These are phyloP conservation scores for Skeletonema grethae DNA, from an alignment of 108 stramenopile species.

Conservation along the genomic window DNA sequence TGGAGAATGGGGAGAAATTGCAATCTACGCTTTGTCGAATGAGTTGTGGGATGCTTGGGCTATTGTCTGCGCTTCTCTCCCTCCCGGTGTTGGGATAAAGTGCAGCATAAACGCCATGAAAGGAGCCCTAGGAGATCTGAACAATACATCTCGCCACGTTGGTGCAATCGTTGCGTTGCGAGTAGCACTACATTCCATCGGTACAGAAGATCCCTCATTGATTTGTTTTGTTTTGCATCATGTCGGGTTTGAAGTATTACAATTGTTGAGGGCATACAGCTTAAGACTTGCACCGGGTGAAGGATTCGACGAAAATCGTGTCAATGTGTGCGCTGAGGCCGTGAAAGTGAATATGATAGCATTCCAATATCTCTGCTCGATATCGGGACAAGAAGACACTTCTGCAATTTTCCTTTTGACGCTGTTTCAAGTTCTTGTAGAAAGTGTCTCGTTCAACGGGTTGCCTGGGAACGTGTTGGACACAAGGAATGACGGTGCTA, in stretches of 20 bases:
- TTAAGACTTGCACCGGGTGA: conserved; percentile 26
- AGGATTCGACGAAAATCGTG: conserved; percentile 40
- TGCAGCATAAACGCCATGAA: conserved; percentile 58
- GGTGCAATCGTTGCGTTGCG: conserved; percentile 54
- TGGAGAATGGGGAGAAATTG: conserved; percentile 48
- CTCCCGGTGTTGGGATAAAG: conserved; percentile 26
- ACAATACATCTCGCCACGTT: conserved; percentile 37
- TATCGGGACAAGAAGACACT: conserved; percentile 48
- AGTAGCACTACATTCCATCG: conserved; percentile 32
- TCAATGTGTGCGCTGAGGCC: conserved; percentile 58
- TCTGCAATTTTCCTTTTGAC: conserved; percentile 56
- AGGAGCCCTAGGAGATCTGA: conserved; percentile 50
- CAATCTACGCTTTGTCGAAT: conserved; percentile 37
- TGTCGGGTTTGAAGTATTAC: conserved; percentile 59
- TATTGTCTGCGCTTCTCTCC: conserved; percentile 37
- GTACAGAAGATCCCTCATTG: conserved; percentile 33
- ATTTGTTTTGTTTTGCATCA: conserved; percentile 43
- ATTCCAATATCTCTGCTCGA: conserved; percentile 61
- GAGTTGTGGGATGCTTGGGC: conserved; percentile 74
- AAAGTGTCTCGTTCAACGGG: conserved; percentile 75
- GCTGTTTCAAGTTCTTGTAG: conserved; percentile 60
- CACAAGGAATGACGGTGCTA: conserved; percentile 46
- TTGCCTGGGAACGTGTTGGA: conserved; percentile 67
- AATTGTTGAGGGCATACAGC: conserved; percentile 64
- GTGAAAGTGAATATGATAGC: conserved; percentile 74